Evolutionary conservation across 2,329 filamentous ascomycete genomes (phyloP), one percentile per base, ranked within the genome.

Genomic region (Knufia petricola): DNA sequence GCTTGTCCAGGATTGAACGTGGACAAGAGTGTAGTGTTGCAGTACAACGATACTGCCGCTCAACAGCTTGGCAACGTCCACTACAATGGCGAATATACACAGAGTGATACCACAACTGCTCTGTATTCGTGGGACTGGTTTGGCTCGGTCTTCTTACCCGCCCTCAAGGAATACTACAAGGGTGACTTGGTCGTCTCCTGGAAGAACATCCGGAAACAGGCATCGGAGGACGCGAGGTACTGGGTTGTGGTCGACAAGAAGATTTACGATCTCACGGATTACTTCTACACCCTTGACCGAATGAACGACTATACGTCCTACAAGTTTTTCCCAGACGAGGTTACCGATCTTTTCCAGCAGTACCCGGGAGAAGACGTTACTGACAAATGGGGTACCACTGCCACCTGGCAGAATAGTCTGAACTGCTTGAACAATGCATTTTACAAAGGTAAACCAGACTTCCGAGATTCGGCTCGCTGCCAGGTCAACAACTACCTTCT

Each of bases 401-500:
- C 67, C 30, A 65, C 69, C 17, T 74, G 85, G 46, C 53, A 64
- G 20, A 85, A 87, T 66, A 87, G 81, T 54, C 67, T 88, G 59
- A 81, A 81, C 58, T 98, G 92, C 64, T 76, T 96, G 55, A 76
- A 89, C 59, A 85, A 88, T 57, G 75, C 79, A 17, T 95, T 94
- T 66, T 92, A 87, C 60, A 74, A 84, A 43, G 92, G 90, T 44
- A 83, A 81, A 52, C 77, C 81, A 0, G 92, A 98, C 65, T 96
- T 96, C 75, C 80, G 92, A 42, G 69, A 85, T 17, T 74, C 77
- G 1, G 65, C 87, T 1, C 78, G 75, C 56, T 98, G 92, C 64
- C 81, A 86, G 59, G 82, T 87, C 60, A 94, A 95, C 72, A 90
- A 90, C 69, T 96, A 87, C 67, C 82, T 96, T 54, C 72, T 98